phyloP scores from a whole-genome alignment of 345 rosid genomes.

The Linum tenue region DNA sequence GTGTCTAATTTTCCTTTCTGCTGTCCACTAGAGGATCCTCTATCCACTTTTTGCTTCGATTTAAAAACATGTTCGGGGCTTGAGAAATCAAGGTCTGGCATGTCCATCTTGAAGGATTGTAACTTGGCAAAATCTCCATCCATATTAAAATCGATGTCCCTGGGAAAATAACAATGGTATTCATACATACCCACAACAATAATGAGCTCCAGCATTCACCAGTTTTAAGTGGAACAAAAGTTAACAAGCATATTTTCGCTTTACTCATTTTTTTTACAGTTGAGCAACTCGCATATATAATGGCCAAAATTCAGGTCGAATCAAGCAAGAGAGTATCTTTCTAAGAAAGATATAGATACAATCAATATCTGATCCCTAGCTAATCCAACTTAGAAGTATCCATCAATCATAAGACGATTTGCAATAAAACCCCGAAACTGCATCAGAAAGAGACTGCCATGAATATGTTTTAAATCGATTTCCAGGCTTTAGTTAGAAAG shows the following conservation, averaged over 20 bases:
- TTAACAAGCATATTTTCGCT: not conserved
- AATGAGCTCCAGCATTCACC: not conserved
- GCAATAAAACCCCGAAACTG: not conserved
- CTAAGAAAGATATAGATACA: not conserved
- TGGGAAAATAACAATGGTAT: slow-evolving; percentile 18
- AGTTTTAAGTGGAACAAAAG: not conserved
- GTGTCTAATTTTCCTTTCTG: slow-evolving; percentile 31
- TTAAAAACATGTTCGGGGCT: slow-evolving; percentile 41
- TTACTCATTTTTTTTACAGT: not conserved
- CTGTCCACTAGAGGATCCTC: slow-evolving; percentile 30
- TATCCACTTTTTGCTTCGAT: slow-evolving; percentile 42
- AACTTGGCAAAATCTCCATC: slow-evolving; percentile 65
- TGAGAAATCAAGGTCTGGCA: slow-evolving; percentile 77
- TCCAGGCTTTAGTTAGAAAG: not conserved
- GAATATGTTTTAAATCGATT: not conserved
- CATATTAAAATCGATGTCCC: slow-evolving; percentile 75
- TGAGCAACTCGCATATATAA: not conserved
- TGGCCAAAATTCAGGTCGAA: not conserved
- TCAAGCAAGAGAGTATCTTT: not conserved
- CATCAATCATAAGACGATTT: not conserved
- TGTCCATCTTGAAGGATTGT: slow-evolving; percentile 62
- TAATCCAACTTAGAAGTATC: not conserved
- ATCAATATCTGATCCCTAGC: not conserved
- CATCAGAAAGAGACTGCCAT: not conserved
- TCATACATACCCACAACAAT: not conserved